A percentile compares a stretch with the other conserved stretches of the same genome.
phyloP scores from a whole-genome alignment of 345 rosid species.

The Linum trigynum region DNA sequence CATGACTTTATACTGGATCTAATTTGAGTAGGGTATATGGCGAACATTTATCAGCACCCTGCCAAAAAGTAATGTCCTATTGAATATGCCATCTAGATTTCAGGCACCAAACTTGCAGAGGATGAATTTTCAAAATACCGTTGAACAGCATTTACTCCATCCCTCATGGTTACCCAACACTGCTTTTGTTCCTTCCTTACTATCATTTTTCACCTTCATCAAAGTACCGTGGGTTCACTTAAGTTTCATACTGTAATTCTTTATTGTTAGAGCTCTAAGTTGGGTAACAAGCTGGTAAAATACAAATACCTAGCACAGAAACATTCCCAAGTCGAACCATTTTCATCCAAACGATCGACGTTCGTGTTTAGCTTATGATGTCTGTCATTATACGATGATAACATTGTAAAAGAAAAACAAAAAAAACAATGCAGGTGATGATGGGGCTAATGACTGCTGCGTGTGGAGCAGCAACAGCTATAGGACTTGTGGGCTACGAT shows the following conservation, averaged over 20 bases:
- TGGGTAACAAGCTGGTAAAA: no score
- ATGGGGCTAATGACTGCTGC: conserved; percentile 41
- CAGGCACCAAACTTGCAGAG: not conserved
- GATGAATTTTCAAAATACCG: not conserved
- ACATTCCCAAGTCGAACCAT: not conserved
- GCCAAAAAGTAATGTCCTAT: no score
- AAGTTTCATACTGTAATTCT: no score
- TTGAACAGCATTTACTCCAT: not conserved
- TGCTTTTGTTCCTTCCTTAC: not conserved
- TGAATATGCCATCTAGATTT: not conserved
- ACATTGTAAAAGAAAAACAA: not conserved
- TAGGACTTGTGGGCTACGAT: conserved; percentile 32
- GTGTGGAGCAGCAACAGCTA: conserved; percentile 44
- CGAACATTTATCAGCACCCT: no score
- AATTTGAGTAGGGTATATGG: no score
- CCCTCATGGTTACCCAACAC: not conserved
- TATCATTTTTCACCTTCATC: not conserved
- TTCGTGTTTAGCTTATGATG: not conserved
- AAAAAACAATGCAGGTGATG: conserved; percentile 29
- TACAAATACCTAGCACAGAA: no score
- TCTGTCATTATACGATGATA: no score
- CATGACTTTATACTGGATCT: no score
- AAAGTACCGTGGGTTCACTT: no score
- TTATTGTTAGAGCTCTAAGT: no score
- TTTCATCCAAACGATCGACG: not conserved